Conservation (phyloP, 805 yeast genomes). For the Nadsonia fulvescens region DNA sequence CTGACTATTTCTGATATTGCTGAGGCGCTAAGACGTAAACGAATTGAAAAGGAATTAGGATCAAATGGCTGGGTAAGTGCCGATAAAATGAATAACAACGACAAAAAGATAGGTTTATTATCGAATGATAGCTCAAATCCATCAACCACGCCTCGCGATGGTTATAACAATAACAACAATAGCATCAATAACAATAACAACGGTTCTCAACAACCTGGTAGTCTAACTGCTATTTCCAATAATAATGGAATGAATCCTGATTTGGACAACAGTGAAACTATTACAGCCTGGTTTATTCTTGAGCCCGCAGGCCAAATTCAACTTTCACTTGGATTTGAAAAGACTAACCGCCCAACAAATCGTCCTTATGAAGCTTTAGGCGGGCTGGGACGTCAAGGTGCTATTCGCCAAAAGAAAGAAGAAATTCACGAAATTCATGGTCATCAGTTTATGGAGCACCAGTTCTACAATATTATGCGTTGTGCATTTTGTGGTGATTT, state of each 20-base stretch:
- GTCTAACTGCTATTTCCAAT: too few species aligned
- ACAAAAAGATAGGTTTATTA: too few species aligned
- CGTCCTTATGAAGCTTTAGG: constrained; percentile 28
- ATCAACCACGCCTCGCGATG: too few species aligned
- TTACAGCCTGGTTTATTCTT: constrained; percentile 73
- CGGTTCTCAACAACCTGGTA: too few species aligned
- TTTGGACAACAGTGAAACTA: too few species aligned
- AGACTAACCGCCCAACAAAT: constrained; percentile 33
- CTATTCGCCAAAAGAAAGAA: constrained; percentile 82
- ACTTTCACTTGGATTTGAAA: constrained; percentile 61
- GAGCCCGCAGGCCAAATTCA: constrained; percentile 91
- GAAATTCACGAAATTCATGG: constrained; percentile 84
- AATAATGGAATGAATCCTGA: too few species aligned
- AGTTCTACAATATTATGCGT: constrained; percentile 88
- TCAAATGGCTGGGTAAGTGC: constrained; percentile 84
- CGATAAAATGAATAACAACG: too few species aligned
- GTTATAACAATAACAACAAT: too few species aligned
- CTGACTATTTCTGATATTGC: constrained; percentile 76
- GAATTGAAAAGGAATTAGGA: constrained; percentile 55
- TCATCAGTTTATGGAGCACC: constrained; percentile 89
- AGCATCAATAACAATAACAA: too few species aligned
- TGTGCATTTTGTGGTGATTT: constrained; percentile 97
- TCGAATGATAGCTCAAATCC: too few species aligned
- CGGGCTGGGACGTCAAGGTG: constrained; percentile 89
- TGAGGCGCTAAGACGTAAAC: constrained; percentile 84